Evolutionary conservation across 108 stramenopile species (phyloP), one percentile per base, ranked within the genome.

Genomic region (Nitzschia sp.): DNA sequence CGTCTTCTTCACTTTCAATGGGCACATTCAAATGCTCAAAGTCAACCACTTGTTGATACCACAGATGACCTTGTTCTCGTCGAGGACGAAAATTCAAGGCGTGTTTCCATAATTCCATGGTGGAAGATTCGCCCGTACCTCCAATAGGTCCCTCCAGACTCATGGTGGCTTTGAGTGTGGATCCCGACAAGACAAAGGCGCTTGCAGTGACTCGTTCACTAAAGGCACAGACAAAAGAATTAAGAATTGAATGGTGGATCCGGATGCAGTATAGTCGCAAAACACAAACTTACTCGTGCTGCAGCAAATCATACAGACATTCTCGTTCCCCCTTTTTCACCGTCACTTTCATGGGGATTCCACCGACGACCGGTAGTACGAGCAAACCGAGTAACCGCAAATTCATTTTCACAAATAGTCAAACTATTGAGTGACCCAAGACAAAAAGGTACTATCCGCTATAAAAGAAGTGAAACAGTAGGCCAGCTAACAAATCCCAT

Each of bases 141-240:
- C 88, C 87, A n/a, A 94, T 57, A 5, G 93, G 89, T 2, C 93
- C 93, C 35, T 89, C 86, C 25, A 94, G 17, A 1, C 27, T 55
- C 5, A 72, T 31, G 0, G 67, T 71, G 6, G 87, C 90, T 33
- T 66, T 79, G 13, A 94, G 68, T 66, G 84, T 74, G 2, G 77
- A 32, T 13, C 88, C 90, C 1, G 76, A 77, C 9, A 87, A 35
- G 63, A 94, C 77, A 61, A 89, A 91, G 29, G 84, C 64, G 42
- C 83, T 82, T 0, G 71, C 32, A 9, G 93, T 94, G 3, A 91
- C 61, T 23, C 68, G 36, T 77, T 90, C 89, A 18, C 76, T 79
- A 31, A 66, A 3, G 18, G 29, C 8, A 54, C 38, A 42, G 49
- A 19, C 49, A 23, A 42, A 42, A 42, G 13, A 42, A 42, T 6